Evolutionary conservation across 495 filamentous ascomycete genomes (phyloP), one percentile per base, ranked within the genome.

Genomic region (Jackrogersella minutella): DNA sequence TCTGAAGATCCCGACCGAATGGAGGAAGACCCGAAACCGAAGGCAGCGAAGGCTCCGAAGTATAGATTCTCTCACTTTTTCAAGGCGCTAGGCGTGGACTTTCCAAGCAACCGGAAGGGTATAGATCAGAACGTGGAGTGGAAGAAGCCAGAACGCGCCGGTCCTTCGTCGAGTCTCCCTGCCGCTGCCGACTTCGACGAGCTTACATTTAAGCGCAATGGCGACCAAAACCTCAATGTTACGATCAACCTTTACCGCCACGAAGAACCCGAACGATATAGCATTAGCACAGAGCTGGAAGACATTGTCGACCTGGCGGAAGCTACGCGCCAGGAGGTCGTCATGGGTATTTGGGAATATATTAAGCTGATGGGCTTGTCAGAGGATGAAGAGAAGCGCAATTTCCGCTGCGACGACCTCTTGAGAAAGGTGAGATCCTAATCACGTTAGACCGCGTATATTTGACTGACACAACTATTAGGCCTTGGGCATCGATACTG

Each of bases 311-410:
- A 98, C 69, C 88, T 90, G 47, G 84, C 88, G 50, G 92, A 96
- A 71, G 96, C 93, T 51, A 93, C 93, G 13, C 86, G 92, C 10
- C 88, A 91, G 33, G 92, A 92, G 30, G 90, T 92, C 26, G 87
- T 96, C 17, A 89, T 94, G 80, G 93, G 90, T 22, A 85, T 99
- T 24, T 98, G 93, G 92, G 92, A 98, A 73, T 99, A 99, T 73
- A 90, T 96, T 65, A 89, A 90, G 61, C 84, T 90, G 17, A 91
- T 91, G 83, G 88, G 87, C 9, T 78, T 99, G 13, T 91, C 94
- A 73, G 94, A 97, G 66, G 92, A 97, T 56, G 93, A 97, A 19
- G 95, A 99, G 73, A 92, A 92, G 81, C 85, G 95, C 56, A 88
- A 88, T 44, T 92, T 99, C 60, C 88, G 90, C 59, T 98, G 96